Evolutionary conservation across 2,329 filamentous ascomycete species (phyloP), one percentile per base, ranked within the genome.

Genomic region (Ophiosphaerella herpotricha): DNA sequence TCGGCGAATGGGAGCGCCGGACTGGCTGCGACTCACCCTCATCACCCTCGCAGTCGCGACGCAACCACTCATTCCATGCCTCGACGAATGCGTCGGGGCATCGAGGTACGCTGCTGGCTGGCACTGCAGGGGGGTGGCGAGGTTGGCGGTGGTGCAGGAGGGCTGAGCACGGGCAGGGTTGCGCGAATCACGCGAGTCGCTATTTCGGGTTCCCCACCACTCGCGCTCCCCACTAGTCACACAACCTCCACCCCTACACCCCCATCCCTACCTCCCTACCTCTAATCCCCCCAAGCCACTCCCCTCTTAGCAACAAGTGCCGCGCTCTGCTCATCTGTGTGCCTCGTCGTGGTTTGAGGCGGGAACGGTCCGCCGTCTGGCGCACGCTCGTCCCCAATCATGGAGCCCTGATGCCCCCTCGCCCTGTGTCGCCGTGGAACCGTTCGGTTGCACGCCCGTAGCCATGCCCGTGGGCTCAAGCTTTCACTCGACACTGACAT

Each of bases 361-460:
- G 66, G 69, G 68, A 69, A 67, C 68, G 69, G 69, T 71, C 69
- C 69, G 69, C 66, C 63, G 62, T 53, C 46, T 54, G 53, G 55
- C 58, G 29, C 29, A 32, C 26, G 9, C 39, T 16, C 39, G 18
- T 29, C 26, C 58, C 66, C 63, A 68, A 66, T 47, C 64, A 64
- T 64, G 64, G 66, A 51, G 65, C 63, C 54, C 58, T 54, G 64
- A 62, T 56, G 58, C 55, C 58, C 52, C 53, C 51, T 58, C 51
- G 61, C 51, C 54, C 66, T 63, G 55, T 61, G 60, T 60, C 51
- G 61, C 58, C 64, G 46, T 66, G 57, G 66, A 70, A 66, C 65
- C 58, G 67, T 70, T 71, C 64, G 64, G 63, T 67, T 68, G 60
- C 60, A 63, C 57, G 58, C 63, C 61, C 58, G 59, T 59, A 61